These are phyloP conservation scores for Russula ochroleuca DNA, from an alignment of 768 basidiomycete genomes.

Conservation along the genomic window DNA sequence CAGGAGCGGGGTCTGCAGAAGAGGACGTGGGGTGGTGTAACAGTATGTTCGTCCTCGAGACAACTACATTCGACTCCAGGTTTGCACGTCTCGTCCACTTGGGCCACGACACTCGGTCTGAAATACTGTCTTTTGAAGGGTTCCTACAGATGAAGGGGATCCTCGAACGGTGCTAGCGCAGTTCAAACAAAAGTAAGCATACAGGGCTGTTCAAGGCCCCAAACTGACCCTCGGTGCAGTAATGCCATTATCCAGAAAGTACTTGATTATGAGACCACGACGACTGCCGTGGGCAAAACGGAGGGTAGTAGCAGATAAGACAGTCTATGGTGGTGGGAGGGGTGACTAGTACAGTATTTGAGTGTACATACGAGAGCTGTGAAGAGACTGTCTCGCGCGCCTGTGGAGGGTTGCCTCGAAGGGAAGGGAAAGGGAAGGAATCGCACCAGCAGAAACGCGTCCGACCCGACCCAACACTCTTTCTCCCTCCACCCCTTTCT, in stretches of 20 bases:
- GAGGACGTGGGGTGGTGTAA: constrained; percentile 45
- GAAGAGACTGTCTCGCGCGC: constrained; percentile 2
- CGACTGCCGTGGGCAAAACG: background rate
- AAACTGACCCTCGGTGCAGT: constrained; percentile 33
- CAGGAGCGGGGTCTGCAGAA: constrained; percentile 57
- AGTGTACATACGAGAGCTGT: background rate
- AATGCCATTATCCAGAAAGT: constrained; percentile 53
- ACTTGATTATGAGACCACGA: constrained; percentile 42
- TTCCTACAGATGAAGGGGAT: constrained; percentile 40
- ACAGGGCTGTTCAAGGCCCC: background rate
- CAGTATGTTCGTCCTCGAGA: constrained; percentile 75
- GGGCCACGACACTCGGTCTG: background rate
- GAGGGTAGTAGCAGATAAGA: background rate
- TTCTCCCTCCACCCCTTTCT: constrained; percentile 27
- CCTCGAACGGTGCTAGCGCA: constrained; percentile 51
- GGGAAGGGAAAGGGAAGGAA: constrained; percentile 1
- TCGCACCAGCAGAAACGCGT: constrained; percentile 20
- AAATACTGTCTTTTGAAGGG: constrained; percentile 3
- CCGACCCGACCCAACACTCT: constrained; percentile 23
- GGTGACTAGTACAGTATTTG: background rate
- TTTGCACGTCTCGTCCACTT: background rate
- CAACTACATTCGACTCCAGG: constrained; percentile 52
- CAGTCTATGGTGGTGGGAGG: background rate
- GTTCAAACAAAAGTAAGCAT: constrained; percentile 63
- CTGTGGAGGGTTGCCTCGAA: background rate